Conservation (phyloP, 1,284 basidiomycete species). For the Abortiporus biennis region DNA sequence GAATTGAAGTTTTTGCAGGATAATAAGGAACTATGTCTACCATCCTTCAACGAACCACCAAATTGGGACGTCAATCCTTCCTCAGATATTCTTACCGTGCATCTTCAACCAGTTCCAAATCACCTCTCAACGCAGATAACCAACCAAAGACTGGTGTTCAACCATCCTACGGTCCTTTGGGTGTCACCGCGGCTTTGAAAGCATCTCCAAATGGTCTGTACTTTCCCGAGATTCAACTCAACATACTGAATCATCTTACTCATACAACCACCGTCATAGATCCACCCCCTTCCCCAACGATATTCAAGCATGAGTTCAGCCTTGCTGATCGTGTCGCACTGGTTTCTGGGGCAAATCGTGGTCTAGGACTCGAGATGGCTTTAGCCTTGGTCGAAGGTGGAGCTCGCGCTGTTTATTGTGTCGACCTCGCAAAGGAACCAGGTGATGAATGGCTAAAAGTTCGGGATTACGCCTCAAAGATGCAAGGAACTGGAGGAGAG, state of each 20-base stretch:
- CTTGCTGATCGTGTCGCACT: slow-evolving; percentile 71
- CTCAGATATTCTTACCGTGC: too few species aligned
- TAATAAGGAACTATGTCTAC: too few species aligned
- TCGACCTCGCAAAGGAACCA: slow-evolving; percentile 65
- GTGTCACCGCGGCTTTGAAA: slow-evolving; percentile 53
- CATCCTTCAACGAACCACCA: too few species aligned
- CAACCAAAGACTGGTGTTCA: slow-evolving; percentile 31
- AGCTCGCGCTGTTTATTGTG: slow-evolving; percentile 68
- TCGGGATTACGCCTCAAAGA: slow-evolving; percentile 41
- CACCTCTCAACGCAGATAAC: slow-evolving; percentile 11
- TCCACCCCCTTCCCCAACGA: slow-evolving; percentile 19
- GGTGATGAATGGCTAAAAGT: slow-evolving; percentile 63
- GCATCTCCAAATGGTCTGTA: slow-evolving; percentile 26
- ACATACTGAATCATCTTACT: neutral
- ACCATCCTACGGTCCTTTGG: slow-evolving; percentile 54
- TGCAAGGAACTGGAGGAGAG: slow-evolving; percentile 29
- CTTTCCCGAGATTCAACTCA: too few species aligned
- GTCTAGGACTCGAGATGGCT: slow-evolving; percentile 81
- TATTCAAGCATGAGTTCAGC: slow-evolving; percentile 68
- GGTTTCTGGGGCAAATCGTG: slow-evolving; percentile 76
- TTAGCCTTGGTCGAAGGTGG: slow-evolving; percentile 74
- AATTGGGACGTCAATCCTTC: too few species aligned
- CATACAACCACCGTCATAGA: slow-evolving; percentile 5
- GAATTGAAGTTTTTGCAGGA: too few species aligned
- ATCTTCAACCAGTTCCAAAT: too few species aligned